These are phyloP conservation scores for Sorghum bicolor DNA, from an alignment of 176 grass and related monocot genomes.

Conservation along the genomic window Sorghum_bicolor_NCBIv3 NC_012870.2:19989501-19990000, in stretches of 20 bases:
- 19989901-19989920: slow-evolving; percentile 28
- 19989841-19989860: slow-evolving; percentile 89
- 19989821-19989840: slow-evolving; percentile 97
- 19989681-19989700: slow-evolving; percentile 23
- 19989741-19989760: slow-evolving; percentile 98
- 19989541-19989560: neutral
- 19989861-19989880: neutral
- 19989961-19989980: slow-evolving; percentile 96
- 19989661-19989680: neutral
- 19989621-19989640: neutral
- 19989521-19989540: neutral
- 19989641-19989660: neutral
- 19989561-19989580: neutral
- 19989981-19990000: slow-evolving; percentile 62
- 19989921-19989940: slow-evolving; percentile 87
- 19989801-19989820: slow-evolving; percentile 99
- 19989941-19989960: slow-evolving; percentile 98
- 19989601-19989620: neutral
- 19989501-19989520: neutral
- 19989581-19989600: neutral
- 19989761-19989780: slow-evolving; percentile 93
- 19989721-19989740: slow-evolving; percentile 98
- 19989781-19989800: slow-evolving; percentile 91
- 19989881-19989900: slow-evolving; percentile 15
- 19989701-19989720: slow-evolving; percentile 99